Evolutionary conservation across 202 grass and related monocot genomes (phyloP).

Genomic region (Panicum hallii): DNA sequence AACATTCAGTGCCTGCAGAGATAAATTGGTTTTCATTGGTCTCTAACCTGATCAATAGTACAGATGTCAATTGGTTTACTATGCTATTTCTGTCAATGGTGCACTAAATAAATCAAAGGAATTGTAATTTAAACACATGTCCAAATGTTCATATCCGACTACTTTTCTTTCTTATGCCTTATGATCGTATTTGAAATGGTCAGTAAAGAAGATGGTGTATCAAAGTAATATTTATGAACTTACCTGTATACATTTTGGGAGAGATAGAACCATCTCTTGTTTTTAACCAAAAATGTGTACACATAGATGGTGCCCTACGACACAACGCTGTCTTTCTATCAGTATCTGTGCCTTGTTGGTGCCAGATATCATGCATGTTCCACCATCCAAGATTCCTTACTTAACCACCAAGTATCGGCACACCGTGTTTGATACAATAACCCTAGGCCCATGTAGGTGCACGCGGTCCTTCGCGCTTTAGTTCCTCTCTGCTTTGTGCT

Average conservation of each 20-base stretch:
- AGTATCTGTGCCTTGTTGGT: background rate
- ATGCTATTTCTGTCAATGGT: background rate
- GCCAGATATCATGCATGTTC: conserved; percentile 29
- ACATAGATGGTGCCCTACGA: no score
- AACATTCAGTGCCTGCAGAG: no score
- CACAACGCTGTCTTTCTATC: background rate
- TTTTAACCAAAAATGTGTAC: background rate
- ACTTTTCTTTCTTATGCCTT: no score
- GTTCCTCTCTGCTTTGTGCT: conserved; percentile 22
- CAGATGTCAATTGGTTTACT: background rate
- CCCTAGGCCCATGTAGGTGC: conserved; percentile 13
- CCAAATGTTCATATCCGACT: no score
- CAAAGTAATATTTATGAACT: background rate
- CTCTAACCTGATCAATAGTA: background rate
- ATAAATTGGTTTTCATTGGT: no score
- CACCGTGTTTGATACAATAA: conserved; percentile 19
- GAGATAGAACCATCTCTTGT: background rate
- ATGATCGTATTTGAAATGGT: background rate
- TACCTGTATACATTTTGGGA: background rate
- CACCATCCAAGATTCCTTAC: conserved; percentile 47
- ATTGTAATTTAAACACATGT: background rate
- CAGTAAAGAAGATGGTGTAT: background rate
- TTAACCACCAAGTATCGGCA: conserved; percentile 50
- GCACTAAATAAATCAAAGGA: background rate
- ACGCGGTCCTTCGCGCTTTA: conserved; percentile 44